Base-by-base conservation (phyloP, 73 alveolate genomes). In the Durusdinium trenchii region DNA sequence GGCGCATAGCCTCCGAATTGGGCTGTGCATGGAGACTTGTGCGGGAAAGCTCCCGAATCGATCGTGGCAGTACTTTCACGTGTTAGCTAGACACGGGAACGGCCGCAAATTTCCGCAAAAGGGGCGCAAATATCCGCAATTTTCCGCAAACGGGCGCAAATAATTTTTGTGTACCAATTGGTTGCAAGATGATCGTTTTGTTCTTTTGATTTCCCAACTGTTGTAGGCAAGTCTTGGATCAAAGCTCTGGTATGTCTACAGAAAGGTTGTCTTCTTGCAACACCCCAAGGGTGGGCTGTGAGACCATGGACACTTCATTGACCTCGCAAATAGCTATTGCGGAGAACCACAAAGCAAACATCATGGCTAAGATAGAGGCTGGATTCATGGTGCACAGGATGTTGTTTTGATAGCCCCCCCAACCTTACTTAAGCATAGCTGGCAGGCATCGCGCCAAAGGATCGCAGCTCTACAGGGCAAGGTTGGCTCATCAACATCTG, bases 121-220 rank as follows among this genome's bases (percentile, higher is more conserved):
- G 16, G 84, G 18, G 84, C 84, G 84, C 84, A 73, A 73, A 73
- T 73, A 7, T 14, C 48, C 84, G 46, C 84, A 73, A 73, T 30
- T 30, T 30, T 18, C 30, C 84, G 84, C 84, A 73, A 73, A 73
- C 84, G 84, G 84, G 84, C 84, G 84, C 84, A 73, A 73, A 73
- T 10, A 35, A 12, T 30, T 18, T 16, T 35, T 35, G 46, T 36
- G 48, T 73, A 73, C 35, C 42, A 45, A 73, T 10, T 35, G 12
- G 85, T n/a, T 32, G 28, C n/a, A 57, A 16, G 69, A 16, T 57
- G 69, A 57, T 57, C 32, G 12, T 57, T 57, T 57, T 57, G 69
- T 23, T 57, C 12, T 23, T 57, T 12, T 23, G 23, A 57, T 57
- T 16, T 57, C 23, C 69, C 69, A 57, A 16, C 69, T 57, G 12